Evolutionary conservation across 768 basidiomycete species (phyloP).

Genomic region (Daedalea quercina): DNA sequence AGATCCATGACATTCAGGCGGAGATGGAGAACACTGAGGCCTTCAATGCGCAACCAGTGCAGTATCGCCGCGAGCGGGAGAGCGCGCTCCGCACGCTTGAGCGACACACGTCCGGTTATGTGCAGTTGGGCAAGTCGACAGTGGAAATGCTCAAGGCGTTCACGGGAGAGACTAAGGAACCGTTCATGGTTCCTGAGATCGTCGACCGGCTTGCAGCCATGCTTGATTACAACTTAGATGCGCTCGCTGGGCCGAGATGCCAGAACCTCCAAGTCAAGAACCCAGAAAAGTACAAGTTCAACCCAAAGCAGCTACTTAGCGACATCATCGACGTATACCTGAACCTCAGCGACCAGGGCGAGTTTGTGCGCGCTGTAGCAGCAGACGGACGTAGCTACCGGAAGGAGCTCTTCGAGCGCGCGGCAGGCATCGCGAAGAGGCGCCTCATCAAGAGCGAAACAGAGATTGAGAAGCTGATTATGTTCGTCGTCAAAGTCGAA

Average conservation of each 20-base stretch:
- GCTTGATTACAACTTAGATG: conserved; percentile 90
- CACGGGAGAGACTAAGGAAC: conserved; percentile 84
- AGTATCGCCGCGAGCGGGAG: conserved; percentile 82
- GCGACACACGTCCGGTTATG: conserved; percentile 79
- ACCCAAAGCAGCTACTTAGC: conserved; percentile 72
- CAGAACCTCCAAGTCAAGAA: conserved; percentile 82
- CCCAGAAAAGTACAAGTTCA: conserved; percentile 84
- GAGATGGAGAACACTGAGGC: conserved; percentile 73
- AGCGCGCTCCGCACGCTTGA: conserved; percentile 73
- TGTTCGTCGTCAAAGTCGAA: conserved; percentile 80
- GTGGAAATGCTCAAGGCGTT: conserved; percentile 89
- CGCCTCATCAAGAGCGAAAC: conserved; percentile 64
- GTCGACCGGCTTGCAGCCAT: conserved; percentile 93
- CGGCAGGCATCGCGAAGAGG: conserved; percentile 57
- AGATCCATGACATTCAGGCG: conserved; percentile 80
- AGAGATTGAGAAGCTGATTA: conserved; percentile 64
- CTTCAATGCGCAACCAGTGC: conserved; percentile 61
- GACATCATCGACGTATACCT: conserved; percentile 89
- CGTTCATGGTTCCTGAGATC: conserved; percentile 96
- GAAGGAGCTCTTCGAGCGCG: conserved; percentile 75
- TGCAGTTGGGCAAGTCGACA: conserved; percentile 78
- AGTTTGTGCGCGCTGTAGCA: conserved; percentile 83
- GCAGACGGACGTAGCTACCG: conserved; percentile 91
- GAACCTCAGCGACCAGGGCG: conserved; percentile 73
- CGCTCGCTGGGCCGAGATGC: conserved; percentile 84